Evolutionary conservation across 2,329 filamentous ascomycete species (phyloP), one percentile per base, ranked within the genome.

Genomic region (Ustulina deusta): DNA sequence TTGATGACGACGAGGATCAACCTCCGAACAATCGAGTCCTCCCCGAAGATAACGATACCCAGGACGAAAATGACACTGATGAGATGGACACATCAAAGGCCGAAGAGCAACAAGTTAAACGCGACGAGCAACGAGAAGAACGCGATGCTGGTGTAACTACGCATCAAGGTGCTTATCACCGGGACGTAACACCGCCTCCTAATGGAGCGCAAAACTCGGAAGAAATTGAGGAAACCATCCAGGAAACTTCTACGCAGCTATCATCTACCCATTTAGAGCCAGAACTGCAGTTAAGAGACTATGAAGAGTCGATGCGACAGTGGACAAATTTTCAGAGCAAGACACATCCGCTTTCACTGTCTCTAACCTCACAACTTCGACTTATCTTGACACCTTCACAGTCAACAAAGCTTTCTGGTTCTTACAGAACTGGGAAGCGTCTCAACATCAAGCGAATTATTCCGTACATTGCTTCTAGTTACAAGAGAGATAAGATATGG

Each of bases 401-500:
- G 61, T 94, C 95, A 1, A 98, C 96, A 42, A 99, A 98, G 77
- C 92, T 99, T 69, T 94, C 95, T 1, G 96, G 96, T 49, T 94
- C 97, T 73, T 98, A 97, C 87, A 93, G 96, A 73, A 99, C 96
- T 0, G 96, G 96, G 70, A 99, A 99, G 80, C 91, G 96, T 0
- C 93, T 99, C 74, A 99, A 98, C 81, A 97, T 99, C 84, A 98
- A 98, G 82, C 93, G 95, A 74, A 99, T 99, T 81, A 99, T 99
- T 75, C 96, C 97, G 0, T 99, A 99, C 82, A 98, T 99, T 74
- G 96, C 97, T 1, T 98, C 94, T 0, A 91, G 92, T 78, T 99
- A 97, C 86, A 98, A 97, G 85, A 93, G 96, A 68, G 96, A 99
- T 87, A 99, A 99, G 85, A 99, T 99, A 81, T 99, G 96, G 96